Evolutionary conservation across 1,139 yeast genomes (phyloP).

Genomic region (Hemisphaericaspora xylanilytica): DNA sequence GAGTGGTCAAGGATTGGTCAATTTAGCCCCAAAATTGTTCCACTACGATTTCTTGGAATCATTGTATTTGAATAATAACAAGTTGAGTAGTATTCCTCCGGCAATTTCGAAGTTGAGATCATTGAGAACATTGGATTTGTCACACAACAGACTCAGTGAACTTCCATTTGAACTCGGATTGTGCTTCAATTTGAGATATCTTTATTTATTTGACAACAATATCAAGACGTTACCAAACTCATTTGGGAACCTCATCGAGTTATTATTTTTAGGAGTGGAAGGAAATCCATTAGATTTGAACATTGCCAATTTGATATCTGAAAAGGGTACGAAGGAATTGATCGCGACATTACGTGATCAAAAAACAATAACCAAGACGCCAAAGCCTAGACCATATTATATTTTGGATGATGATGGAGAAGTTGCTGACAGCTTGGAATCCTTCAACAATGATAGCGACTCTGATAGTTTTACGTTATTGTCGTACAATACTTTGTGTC

Average conservation of each 20-base stretch:
- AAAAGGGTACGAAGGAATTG: conserved; percentile 82
- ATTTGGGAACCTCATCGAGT: conserved; percentile 81
- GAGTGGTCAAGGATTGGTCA: conserved; percentile 81
- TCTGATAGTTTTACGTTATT: conserved; percentile 63
- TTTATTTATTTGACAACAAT: conserved; percentile 86
- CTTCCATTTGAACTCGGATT: conserved; percentile 83
- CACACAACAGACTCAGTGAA: conserved; percentile 67
- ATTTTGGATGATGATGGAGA: conserved; percentile 76
- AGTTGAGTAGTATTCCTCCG: conserved; percentile 66
- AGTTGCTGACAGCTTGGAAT: conserved; percentile 39
- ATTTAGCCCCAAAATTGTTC: conserved; percentile 70
- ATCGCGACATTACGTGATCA: conserved; percentile 78
- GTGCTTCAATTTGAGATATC: conserved; percentile 73
- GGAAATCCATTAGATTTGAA: conserved; percentile 82
- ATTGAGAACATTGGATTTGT: conserved; percentile 80
- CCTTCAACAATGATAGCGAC: conserved; percentile 26
- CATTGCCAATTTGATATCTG: conserved; percentile 65
- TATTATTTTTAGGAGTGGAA: conserved; percentile 86
- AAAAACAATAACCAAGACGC: conserved; percentile 64
- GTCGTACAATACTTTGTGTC: conserved; percentile 91
- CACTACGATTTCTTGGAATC: conserved; percentile 84
- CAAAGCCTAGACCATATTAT: conserved; percentile 80
- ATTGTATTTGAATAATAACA: conserved; percentile 83
- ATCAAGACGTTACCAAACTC: conserved; percentile 74
- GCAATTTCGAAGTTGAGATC: conserved; percentile 67